Evolutionary conservation across 768 basidiomycete species (phyloP).

Genomic region (Rhodosporidiobolus sp.): DNA sequence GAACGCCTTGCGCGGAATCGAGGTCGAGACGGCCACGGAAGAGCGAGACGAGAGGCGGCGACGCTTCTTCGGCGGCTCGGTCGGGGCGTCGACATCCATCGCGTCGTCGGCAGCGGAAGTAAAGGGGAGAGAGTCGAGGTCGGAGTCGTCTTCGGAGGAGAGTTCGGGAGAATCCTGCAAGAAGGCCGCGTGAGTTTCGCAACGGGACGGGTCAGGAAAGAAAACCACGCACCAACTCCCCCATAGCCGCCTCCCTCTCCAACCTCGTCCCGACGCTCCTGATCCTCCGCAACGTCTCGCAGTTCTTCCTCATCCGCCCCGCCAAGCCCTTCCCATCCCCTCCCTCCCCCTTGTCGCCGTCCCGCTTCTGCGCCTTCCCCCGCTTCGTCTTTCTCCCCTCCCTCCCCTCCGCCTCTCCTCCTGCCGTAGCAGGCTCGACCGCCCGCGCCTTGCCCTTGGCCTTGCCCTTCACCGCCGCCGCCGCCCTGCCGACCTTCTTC

Average conservation of each 20-base stretch:
- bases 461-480: background rate
- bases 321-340: constrained; percentile 20
- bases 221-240: constrained; percentile 11
- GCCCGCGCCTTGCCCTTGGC: constrained; percentile 4
- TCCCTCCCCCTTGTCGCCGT: no score
- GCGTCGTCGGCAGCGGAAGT: background rate
- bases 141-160: constrained; percentile 2
- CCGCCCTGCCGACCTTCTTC: background rate
- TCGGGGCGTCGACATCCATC: background rate
- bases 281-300: constrained; percentile 30
- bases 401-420: background rate
- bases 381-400: background rate
- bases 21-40: background rate
- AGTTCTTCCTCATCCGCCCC: constrained; percentile 29
- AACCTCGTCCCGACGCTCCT: constrained; percentile 21
- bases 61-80: background rate
- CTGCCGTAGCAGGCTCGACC: background rate
- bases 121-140: constrained; percentile 4
- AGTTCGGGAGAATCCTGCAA: constrained; percentile 7
- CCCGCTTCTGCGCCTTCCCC: background rate
- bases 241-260: constrained; percentile 12
- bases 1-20: background rate
- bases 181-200: background rate
- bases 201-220: background rate
- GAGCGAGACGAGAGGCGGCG: background rate